A percentile compares a stretch with the other conserved stretches of the same genome.
phyloP scores from a whole-genome alignment of 2,329 filamentous ascomycete species.

The Didymella pomorum region DNA sequence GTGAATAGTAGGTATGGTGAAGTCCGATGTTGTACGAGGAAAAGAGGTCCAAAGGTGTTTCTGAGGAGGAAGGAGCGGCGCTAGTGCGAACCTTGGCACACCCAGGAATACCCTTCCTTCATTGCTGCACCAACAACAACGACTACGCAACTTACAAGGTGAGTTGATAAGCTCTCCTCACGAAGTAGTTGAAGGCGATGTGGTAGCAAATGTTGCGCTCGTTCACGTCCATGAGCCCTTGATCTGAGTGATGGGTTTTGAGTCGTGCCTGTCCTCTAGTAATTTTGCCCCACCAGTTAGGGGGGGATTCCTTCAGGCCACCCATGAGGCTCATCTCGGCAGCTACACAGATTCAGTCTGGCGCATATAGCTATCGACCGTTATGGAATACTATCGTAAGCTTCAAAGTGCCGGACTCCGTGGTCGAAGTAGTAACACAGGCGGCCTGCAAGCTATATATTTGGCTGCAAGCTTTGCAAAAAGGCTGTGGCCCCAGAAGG shows the following conservation, averaged over 20 bases:
- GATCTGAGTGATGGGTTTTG: neutral
- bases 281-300: neutral
- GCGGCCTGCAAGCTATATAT: neutral
- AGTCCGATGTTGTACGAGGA: neutral
- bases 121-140: neutral
- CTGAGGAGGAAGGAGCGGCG: neutral
- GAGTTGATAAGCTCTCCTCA: too few relatives aligned
- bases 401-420: neutral
- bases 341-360: neutral
- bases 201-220: too few relatives aligned
- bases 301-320: neutral
- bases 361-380: neutral
- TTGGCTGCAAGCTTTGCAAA: neutral
- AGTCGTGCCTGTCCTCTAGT: neutral
- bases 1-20: too few relatives aligned
- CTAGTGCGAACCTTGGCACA: neutral
- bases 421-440: neutral
- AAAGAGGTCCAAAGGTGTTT: neutral
- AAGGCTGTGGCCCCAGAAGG: neutral
- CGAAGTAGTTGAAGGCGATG: too few relatives aligned
- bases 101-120: neutral
- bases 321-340: conserved; percentile 12
- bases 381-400: neutral
- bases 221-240: neutral
- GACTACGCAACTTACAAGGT: neutral